Evolutionary conservation across 1,284 basidiomycete genomes (phyloP).

Genomic region (Moesziomyces parantarcticus): DNA sequence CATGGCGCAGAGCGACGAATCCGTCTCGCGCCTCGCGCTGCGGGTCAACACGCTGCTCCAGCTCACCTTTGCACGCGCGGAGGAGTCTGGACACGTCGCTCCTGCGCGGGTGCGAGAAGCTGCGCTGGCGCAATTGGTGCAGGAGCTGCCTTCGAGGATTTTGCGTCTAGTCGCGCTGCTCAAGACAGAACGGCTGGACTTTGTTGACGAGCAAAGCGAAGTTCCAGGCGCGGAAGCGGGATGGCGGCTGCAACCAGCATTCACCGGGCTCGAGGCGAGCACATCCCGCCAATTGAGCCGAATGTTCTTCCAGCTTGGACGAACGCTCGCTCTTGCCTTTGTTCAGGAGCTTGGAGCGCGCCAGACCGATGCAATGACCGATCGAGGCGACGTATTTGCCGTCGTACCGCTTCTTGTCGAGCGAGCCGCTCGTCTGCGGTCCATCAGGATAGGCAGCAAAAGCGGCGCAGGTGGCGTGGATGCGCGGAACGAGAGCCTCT

Average conservation of each 20-base stretch:
- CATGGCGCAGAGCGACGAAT: constrained; percentile 15
- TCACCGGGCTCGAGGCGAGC: constrained; percentile 14
- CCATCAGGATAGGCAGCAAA: background rate
- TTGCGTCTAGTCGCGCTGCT: constrained; percentile 9
- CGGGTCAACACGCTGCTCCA: constrained; percentile 14
- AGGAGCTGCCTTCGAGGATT: constrained; percentile 8
- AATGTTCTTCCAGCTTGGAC: constrained; percentile 25
- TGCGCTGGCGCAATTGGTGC: constrained; percentile 8
- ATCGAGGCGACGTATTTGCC: constrained; percentile 6
- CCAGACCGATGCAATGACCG: background rate
- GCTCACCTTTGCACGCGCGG: background rate
- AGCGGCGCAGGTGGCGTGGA: background rate
- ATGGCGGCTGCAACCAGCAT: constrained; percentile 28
- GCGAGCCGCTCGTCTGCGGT: constrained; percentile 12
- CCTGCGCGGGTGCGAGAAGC: background rate
- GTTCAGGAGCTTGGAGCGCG: constrained; percentile 7
- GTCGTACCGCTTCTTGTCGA: constrained; percentile 15
- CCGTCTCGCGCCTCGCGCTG: constrained; percentile 22
- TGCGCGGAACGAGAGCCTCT: constrained; percentile 13
- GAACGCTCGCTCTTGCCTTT: constrained; percentile 13
- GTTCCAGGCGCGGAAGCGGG: background rate
- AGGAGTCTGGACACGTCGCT: background rate
- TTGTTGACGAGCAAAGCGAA: constrained; percentile 4
- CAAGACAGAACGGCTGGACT: constrained; percentile 14
- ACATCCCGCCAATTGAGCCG: constrained; percentile 19